Percentiles rank a stretch among this genome's conserved stretches.
Conservation (phyloP, 2,329 filamentous ascomycete species). For the Pyrenophora tritici-repentis region DNA sequence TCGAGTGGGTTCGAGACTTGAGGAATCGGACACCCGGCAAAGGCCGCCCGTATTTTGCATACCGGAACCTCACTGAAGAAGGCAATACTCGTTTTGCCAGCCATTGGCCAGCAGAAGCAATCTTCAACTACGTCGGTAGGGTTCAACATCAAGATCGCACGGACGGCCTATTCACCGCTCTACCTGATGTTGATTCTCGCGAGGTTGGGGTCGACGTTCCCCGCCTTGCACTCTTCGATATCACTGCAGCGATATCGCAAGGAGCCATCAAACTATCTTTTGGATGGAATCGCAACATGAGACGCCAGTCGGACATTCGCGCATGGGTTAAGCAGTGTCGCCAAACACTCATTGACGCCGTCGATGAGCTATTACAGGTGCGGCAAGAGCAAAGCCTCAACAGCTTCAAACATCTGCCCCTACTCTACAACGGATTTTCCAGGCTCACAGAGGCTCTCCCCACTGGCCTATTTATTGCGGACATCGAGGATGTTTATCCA, state of each 20-base stretch:
- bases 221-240: slow-evolving; percentile 39
- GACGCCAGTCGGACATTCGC: slow-evolving; percentile 33
- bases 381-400: slow-evolving; percentile 34
- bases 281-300: slow-evolving; percentile 40
- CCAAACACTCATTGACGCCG: slow-evolving; percentile 36
- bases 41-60: slow-evolving; percentile 41
- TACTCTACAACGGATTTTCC: slow-evolving; percentile 38
- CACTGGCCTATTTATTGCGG: slow-evolving; percentile 19
- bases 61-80: slow-evolving; percentile 30
- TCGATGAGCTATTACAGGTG: slow-evolving; percentile 35
- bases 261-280: slow-evolving; percentile 41
- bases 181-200: slow-evolving; percentile 26
- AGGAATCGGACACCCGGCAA: slow-evolving; percentile 39
- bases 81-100: slow-evolving; percentile 33
- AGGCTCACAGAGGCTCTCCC: slow-evolving; percentile 28
- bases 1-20: slow-evolving; percentile 42
- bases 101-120: slow-evolving; percentile 42
- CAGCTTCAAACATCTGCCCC: slow-evolving; percentile 38
- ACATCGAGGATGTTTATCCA: slow-evolving; percentile 40
- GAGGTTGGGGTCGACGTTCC: slow-evolving; percentile 37
- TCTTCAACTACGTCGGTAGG: slow-evolving; percentile 42
- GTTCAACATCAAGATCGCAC: slow-evolving; percentile 40
- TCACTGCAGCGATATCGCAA: slow-evolving; percentile 37
- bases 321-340: slow-evolving; percentile 37
- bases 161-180: slow-evolving; percentile 31